Evolutionary conservation across 1,284 basidiomycete genomes (phyloP), one percentile per base, ranked within the genome.

Genomic region (Melanopsichium pennsylvanicum): DNA sequence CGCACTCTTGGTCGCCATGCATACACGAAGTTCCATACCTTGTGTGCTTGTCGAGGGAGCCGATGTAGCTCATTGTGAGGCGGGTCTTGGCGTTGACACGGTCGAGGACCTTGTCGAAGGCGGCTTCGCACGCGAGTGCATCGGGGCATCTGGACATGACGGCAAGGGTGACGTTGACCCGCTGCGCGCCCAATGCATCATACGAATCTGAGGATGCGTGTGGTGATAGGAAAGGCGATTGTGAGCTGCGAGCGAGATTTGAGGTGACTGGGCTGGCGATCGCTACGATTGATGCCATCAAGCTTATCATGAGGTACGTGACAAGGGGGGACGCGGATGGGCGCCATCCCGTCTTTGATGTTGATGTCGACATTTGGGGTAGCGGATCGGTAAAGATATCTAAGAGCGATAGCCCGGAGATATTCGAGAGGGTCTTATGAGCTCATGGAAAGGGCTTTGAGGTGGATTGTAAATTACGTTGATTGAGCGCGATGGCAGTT

Each of bases 141-240:
- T 76, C 74, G 4, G 74, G 72, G 45, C 74, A 76, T 21, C 54
- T 56, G 11, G 56, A 61, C 71, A 74, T 75, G 48, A 72, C 69
- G 18, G 67, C 72, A 12, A 72, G 48, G 7, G 61, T 70, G 27
- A 74, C 57, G 15, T 72, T 55, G 36, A 74, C 67, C 31, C 63
- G 46, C 26, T 68, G 59, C 12, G 50, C 5, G 5, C 52, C 60
- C 18, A 47, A 25, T 2, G 44, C 48, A 31, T 63, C 60, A 22
- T 43, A 42, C 3, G 39, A 29, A 2, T 39, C 27, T 2, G 43
- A 5, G 9, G 48, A 51, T 31, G 31, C 36, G 5, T 47, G 38
- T 18, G 47, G 38, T 12, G 48, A 10, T 12, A 26, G 27, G 32
- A 63, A 57, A 16, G 52, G 48, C n/a, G n/a, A n/a, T n/a, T n/a